Conservation (phyloP, 164 flowering plant species). For the Kingdonia uniflora region DNA sequence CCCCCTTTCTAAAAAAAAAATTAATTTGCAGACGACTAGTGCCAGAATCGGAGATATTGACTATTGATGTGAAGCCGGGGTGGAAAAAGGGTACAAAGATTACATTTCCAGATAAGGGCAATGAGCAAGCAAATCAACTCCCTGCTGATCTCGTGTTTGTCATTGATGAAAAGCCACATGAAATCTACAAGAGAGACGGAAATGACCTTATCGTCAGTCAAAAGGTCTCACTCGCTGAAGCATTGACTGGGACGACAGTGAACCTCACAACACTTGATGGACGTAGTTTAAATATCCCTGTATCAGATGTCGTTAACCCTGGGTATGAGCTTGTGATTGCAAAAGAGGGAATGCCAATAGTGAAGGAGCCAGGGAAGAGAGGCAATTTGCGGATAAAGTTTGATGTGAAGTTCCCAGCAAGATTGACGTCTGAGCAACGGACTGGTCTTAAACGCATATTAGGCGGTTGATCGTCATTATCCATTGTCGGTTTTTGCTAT, state of each 20-base stretch:
- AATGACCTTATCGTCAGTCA: conserved; percentile 48
- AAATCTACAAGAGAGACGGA: conserved; percentile 56
- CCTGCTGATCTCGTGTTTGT: conserved; percentile 66
- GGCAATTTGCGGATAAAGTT: conserved; percentile 38
- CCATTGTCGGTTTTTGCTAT: no score
- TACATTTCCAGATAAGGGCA: conserved; percentile 74
- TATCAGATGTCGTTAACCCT: conserved; percentile 44
- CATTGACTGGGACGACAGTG: conserved; percentile 48
- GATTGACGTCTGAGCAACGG: conserved; percentile 26
- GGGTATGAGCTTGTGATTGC: conserved; percentile 43
- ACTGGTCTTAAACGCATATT: conserved; percentile 21
- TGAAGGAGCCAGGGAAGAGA: conserved; percentile 31
- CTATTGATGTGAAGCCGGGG: conserved; percentile 64
- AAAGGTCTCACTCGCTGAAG: conserved; percentile 40
- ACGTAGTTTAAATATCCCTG: conserved; percentile 32
- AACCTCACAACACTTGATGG: conserved; percentile 50
- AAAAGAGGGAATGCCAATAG: conserved; percentile 54
- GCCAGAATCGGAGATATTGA: conserved; percentile 41
- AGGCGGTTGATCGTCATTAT: conserved; percentile 11
- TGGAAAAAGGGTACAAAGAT: conserved; percentile 86
- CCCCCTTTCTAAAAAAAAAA: not conserved
- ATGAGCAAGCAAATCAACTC: conserved; percentile 39
- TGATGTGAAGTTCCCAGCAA: conserved; percentile 33
- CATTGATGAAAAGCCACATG: conserved; percentile 60
- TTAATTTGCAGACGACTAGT: conserved; percentile 15